Conservation (phyloP, 192 early-diverging fungal genomes). For the Linnemannia schmuckeri region DNA sequence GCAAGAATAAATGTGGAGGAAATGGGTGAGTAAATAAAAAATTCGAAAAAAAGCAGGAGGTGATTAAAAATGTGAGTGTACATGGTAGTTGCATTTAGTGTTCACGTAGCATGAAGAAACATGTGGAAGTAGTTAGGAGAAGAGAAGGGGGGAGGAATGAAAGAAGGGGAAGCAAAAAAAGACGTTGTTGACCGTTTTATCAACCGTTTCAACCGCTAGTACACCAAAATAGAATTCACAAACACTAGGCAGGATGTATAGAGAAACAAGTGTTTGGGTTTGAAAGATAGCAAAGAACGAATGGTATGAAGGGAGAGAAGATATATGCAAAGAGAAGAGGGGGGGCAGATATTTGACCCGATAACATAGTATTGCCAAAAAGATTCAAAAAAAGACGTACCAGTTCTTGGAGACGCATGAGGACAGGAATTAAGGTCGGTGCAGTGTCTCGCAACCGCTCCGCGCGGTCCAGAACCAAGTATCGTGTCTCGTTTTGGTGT, state of each 20-base stretch:
- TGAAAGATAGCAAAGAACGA: no score
- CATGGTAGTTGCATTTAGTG: no score
- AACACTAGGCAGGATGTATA: background rate
- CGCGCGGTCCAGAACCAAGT: constrained; percentile 82
- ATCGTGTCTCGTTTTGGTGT: constrained; percentile 39
- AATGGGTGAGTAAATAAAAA: background rate
- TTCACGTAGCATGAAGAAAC: no score
- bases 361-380: background rate
- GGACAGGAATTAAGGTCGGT: constrained; percentile 72
- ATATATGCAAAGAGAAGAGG: no score
- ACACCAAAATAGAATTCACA: background rate
- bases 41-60: no score
- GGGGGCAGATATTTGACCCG: background rate
- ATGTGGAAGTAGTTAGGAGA: no score
- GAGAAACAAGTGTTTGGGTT: no score
- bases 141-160: no score
- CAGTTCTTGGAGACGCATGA: constrained; percentile 80
- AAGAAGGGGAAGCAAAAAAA: no score
- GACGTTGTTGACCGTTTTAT: background rate
- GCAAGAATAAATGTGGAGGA: background rate
- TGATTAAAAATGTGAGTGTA: no score
- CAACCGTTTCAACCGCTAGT: background rate
- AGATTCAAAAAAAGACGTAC: constrained; percentile 50
- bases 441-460: constrained; percentile 83
- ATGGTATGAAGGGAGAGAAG: no score